Evolutionary conservation across 2,329 filamentous ascomycete species (phyloP), one percentile per base, ranked within the genome.

Genomic region (Neofusicoccum cordaticola): DNA sequence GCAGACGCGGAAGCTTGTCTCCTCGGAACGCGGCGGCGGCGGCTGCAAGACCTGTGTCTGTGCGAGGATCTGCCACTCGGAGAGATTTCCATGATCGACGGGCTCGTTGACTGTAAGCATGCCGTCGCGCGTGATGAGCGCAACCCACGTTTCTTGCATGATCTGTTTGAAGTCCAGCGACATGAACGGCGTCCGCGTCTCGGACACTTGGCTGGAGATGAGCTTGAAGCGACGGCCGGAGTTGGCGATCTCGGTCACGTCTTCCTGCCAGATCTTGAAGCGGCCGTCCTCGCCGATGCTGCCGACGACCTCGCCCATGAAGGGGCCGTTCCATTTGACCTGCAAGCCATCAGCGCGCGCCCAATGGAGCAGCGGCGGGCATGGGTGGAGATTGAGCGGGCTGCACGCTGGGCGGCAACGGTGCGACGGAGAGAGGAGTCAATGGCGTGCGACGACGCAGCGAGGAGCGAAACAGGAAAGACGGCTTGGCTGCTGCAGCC

Each of bases 241-340:
- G 65, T 85, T 83, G 0, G 89, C 88, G 1, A 90, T 84, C 56
- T 95, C 90, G 1, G 89, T 90, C 15, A 90, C 88, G 77, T 97
- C 92, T 79, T 97, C 94, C 66, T 91, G 89, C 94, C 94, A 98
- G 68, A 98, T 84, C 75, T 93, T 92, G 81, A 96, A 92, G 76
- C 89, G 89, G 72, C 94, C 92, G 72, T 97, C 94, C 72, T 94
- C 90, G 67, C 91, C 92, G 66, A 97, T 90, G 62, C 91, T 96
- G 64, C 90, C 93, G 70, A 98, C 83, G 71, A 96, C 86, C 73
- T 95, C 92, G 69, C 95, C 95, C 66, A 95, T 88, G 68, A 91
- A 94, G 0, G 93, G 91, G 0, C 93, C 92, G 65, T 96, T 91
- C 93, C 94, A 98, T 83, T 95, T 92, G 63, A 96, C 88, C 91